Evolutionary conservation across 2,329 filamentous ascomycete species (phyloP).

Genomic region (Magnaporthiopsis rhizophila): DNA sequence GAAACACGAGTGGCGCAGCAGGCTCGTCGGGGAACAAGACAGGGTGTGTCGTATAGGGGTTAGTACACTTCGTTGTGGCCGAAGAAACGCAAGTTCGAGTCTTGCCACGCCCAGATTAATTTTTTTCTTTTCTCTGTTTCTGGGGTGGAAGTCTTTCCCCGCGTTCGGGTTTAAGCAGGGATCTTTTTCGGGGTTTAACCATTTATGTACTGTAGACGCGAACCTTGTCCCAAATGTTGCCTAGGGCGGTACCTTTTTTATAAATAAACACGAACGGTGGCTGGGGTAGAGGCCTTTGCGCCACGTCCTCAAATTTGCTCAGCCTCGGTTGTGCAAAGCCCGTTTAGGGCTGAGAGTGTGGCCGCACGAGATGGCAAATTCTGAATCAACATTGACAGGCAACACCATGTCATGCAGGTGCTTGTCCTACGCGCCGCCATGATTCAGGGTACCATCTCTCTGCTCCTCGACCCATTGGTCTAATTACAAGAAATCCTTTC

Average conservation of each 20-base stretch:
- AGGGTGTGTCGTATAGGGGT: constrained; percentile 8
- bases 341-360: background rate
- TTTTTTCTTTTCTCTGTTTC: background rate
- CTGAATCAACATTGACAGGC: background rate
- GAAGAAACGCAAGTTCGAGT: constrained; percentile 6
- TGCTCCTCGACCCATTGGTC: no score
- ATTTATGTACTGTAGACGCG: no score
- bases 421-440: no score
- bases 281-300: background rate
- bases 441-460: no score
- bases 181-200: background rate
- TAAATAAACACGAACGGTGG: no score
- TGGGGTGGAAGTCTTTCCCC: background rate
- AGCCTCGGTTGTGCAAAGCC: background rate
- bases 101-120: constrained; percentile 6
- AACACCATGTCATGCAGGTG: background rate
- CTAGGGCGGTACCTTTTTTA: no score
- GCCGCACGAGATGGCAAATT: background rate
- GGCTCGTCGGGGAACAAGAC: no score
- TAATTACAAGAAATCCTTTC: no score
- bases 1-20: background rate
- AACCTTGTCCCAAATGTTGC: no score
- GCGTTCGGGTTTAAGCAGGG: no score
- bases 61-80: constrained; percentile 7
- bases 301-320: background rate